Conservation (phyloP, 164 flowering plant species). For the Stephania yunnanensis region DNA sequence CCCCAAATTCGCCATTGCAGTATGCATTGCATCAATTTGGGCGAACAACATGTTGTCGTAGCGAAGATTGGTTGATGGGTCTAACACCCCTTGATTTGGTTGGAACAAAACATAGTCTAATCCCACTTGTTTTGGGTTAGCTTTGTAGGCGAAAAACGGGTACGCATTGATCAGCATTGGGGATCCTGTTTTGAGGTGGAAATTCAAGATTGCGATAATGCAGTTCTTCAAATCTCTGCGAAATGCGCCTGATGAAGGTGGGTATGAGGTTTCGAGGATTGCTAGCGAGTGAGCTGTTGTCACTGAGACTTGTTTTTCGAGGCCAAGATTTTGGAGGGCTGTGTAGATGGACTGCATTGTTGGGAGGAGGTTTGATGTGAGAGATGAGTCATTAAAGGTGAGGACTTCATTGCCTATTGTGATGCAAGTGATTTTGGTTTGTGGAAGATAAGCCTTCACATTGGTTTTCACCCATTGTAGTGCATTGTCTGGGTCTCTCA, state of each 20-base stretch:
- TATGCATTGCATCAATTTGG: slow-evolving; percentile 38
- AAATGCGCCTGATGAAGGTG: slow-evolving; percentile 65
- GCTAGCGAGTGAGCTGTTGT: slow-evolving; percentile 68
- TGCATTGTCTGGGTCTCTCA: slow-evolving; percentile 31
- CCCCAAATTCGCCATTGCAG: slow-evolving; percentile 29
- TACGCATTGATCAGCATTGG: slow-evolving; percentile 67
- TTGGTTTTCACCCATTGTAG: slow-evolving; percentile 38
- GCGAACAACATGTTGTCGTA: slow-evolving; percentile 51
- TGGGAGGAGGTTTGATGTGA: slow-evolving; percentile 35
- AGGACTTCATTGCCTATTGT: slow-evolving; percentile 50
- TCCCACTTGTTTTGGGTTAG: slow-evolving; percentile 29
- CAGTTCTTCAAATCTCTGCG: slow-evolving; percentile 35
- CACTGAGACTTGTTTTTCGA: slow-evolving; percentile 51
- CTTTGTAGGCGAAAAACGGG: slow-evolving; percentile 74
- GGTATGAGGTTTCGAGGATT: slow-evolving; percentile 53
- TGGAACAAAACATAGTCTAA: slow-evolving; percentile 41
- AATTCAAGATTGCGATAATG: slow-evolving; percentile 35
- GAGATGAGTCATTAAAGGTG: slow-evolving; percentile 42
- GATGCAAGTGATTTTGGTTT: slow-evolving; percentile 40
- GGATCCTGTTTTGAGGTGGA: slow-evolving; percentile 44
- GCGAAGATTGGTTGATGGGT: slow-evolving; percentile 25
- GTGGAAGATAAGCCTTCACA: slow-evolving; percentile 36
- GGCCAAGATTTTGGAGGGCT: slow-evolving; percentile 40
- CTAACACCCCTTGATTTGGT: slow-evolving; percentile 23
- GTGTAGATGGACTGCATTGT: slow-evolving; percentile 61